These are phyloP conservation scores for Casuarina cunninghamiana DNA, from an alignment of 306 rosid species.

Conservation along the genomic window DNA sequence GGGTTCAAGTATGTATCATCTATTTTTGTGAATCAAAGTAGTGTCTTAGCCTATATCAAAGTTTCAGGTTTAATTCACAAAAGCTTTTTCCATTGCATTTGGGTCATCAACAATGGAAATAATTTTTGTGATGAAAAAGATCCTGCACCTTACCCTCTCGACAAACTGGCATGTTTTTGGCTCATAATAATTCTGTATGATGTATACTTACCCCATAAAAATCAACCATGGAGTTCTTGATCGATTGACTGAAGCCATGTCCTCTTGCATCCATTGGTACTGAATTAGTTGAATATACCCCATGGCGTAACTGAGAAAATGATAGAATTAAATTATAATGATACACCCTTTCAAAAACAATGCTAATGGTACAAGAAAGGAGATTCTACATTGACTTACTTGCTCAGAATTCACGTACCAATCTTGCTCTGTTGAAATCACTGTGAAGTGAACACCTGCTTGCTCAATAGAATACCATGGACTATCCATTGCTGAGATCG, in stretches of 20 bases:
- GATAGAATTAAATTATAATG: background rate
- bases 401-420: slow-evolving; percentile 65
- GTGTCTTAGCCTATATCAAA: no score
- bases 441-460: slow-evolving; percentile 71
- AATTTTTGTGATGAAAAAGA: no score
- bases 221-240: slow-evolving; percentile 81
- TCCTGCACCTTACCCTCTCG: no score
- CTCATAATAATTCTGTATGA: background rate
- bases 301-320: background rate
- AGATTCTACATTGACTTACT: slow-evolving; percentile 34
- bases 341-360: background rate
- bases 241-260: slow-evolving; percentile 76
- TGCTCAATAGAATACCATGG: slow-evolving; percentile 97
- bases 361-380: background rate
- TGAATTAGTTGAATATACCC: slow-evolving; percentile 23
- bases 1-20: no score
- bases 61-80: no score
- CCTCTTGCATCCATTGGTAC: slow-evolving; percentile 81
- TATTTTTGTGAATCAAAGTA: no score
- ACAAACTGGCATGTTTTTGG: no score
- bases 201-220: slow-evolving; percentile 64
- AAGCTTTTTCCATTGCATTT: no score
- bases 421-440: slow-evolving; percentile 86
- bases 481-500: slow-evolving; percentile 64
- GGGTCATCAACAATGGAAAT: no score